Conservation (phyloP, 306 rosid genomes). For the Malus asiatica region DNA sequence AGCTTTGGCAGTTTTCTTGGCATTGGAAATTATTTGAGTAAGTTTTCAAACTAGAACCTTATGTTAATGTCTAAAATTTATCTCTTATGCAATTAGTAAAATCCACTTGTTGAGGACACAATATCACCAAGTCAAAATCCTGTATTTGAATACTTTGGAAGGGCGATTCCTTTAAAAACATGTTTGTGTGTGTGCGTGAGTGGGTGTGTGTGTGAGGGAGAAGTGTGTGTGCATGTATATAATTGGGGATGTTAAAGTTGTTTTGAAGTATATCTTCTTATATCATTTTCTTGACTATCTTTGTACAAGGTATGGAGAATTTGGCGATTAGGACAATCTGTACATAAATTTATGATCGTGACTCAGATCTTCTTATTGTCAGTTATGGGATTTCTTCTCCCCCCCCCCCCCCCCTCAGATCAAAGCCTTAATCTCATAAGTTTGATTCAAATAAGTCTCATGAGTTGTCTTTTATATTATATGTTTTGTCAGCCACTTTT, state of each 20-base stretch:
- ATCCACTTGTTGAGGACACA: too few species aligned
- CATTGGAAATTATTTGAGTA: slow-evolving; percentile 83
- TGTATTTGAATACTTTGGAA: too few species aligned
- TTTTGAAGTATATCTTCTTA: neutral
- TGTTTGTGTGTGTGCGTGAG: too few species aligned
- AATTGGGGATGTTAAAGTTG: too few species aligned
- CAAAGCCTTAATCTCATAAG: neutral
- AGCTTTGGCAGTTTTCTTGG: slow-evolving; percentile 80
- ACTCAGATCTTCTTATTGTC: slow-evolving; percentile 86
- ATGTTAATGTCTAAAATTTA: neutral
- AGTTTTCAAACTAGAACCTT: slow-evolving; percentile 24
- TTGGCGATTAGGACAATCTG: slow-evolving; percentile 71
- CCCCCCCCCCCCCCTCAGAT: too few species aligned
- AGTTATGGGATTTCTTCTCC: slow-evolving; percentile 39
- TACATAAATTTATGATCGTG: slow-evolving; percentile 94
- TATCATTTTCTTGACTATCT: slow-evolving; percentile 13
- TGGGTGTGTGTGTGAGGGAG: too few species aligned
- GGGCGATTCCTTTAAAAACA: too few species aligned
- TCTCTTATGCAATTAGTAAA: too few species aligned
- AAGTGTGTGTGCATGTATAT: too few species aligned
- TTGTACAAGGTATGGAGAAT: neutral
- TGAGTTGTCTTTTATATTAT: slow-evolving; percentile 11
- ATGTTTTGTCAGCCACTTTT: slow-evolving; percentile 63
- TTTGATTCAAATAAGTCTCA: slow-evolving; percentile 14
- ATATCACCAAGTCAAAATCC: too few species aligned